Evolutionary conservation across 306 rosid species (phyloP).

Genomic region (Fragaria iinumae): DNA sequence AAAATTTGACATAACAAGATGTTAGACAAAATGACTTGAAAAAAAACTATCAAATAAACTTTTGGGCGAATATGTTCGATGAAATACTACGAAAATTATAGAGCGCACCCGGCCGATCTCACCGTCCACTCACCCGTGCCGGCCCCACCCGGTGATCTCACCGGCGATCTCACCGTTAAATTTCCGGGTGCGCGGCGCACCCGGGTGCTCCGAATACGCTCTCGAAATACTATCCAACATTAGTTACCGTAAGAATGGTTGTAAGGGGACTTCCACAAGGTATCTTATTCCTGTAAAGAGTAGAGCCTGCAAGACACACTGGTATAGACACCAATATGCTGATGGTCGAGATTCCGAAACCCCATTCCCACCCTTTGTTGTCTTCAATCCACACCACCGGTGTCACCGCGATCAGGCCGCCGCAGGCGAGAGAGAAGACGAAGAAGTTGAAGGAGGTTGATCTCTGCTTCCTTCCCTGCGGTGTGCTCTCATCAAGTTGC

Average conservation of each 20-base stretch:
- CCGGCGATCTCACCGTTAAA: no score
- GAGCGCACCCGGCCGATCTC: no score
- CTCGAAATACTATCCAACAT: no score
- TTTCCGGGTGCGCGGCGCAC: no score
- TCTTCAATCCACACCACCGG: conserved; percentile 96
- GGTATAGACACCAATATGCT: conserved; percentile 68
- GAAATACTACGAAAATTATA: no score
- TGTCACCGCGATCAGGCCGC: conserved; percentile 83
- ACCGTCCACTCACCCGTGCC: no score
- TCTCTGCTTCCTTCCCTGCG: conserved; percentile 73
- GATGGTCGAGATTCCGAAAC: conserved; percentile 76
- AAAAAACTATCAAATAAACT: no score
- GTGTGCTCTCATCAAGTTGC: conserved; percentile 71
- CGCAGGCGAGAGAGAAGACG: conserved; percentile 76
- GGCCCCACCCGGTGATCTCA: no score
- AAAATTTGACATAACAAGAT: no score
- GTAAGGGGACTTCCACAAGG: conserved; percentile 90
- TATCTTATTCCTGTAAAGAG: conserved; percentile 61
- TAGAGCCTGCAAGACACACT: conserved; percentile 66
- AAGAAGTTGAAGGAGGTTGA: conserved; percentile 96
- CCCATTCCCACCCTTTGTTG: conserved; percentile 99
- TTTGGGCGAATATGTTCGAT: no score
- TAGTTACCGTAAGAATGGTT: conserved; percentile 66
- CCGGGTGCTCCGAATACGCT: no score
- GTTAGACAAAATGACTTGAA: no score